These are phyloP conservation scores for Gonapodya prolifera DNA, from an alignment of 192 early-diverging fungal species.

Conservation along the genomic window DNA sequence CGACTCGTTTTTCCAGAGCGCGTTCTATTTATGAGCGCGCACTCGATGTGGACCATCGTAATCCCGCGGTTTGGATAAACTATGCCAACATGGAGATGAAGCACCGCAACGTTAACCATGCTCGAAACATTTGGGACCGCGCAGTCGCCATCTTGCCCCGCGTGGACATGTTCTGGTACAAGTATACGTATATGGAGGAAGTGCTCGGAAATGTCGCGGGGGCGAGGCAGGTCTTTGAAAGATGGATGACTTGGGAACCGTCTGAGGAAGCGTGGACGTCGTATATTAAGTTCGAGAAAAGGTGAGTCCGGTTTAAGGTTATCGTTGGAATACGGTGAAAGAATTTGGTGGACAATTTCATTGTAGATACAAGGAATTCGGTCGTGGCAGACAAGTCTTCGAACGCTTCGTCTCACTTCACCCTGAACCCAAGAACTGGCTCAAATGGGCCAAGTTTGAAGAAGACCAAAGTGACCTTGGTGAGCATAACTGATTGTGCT, in stretches of 20 bases:
- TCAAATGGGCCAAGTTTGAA: constrained; percentile 94
- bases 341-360: neutral
- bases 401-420: constrained; percentile 77
- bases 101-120: constrained; percentile 82
- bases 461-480: constrained; percentile 64
- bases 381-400: constrained; percentile 65
- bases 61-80: constrained; percentile 74
- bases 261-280: constrained; percentile 83
- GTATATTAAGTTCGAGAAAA: constrained; percentile 85
- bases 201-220: constrained; percentile 78
- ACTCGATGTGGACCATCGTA: constrained; percentile 76
- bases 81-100: constrained; percentile 99
- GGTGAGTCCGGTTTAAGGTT: constrained; percentile 22
- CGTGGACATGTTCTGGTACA: constrained; percentile 62
- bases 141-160: constrained; percentile 76
- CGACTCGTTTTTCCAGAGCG: constrained; percentile 30
- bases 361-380: constrained; percentile 59
- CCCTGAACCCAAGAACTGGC: constrained; percentile 89
- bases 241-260: constrained; percentile 99
- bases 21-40: constrained; percentile 87
- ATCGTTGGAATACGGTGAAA: neutral
- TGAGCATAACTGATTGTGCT: constrained; percentile 11
- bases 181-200: constrained; percentile 98
- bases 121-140: constrained; percentile 89
- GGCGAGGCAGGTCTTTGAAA: constrained; percentile 85